Evolutionary conservation across 139 green algal genomes (phyloP).

Genomic region (Tetraselmis striata): DNA sequence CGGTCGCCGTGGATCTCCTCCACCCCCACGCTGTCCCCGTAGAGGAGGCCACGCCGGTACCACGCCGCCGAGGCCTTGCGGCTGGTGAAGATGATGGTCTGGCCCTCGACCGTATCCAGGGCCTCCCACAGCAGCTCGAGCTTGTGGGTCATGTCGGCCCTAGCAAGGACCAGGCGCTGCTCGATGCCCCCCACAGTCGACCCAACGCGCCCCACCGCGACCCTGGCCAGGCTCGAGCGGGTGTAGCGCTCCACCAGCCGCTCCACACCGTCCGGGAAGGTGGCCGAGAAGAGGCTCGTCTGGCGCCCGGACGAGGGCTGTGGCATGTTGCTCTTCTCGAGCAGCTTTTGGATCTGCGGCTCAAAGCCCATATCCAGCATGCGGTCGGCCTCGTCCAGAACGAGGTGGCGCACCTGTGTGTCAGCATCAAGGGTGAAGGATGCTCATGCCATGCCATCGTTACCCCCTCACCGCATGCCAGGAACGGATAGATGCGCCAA

Average conservation of each 20-base stretch:
- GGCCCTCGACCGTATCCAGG: not conserved
- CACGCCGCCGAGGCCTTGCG: not conserved
- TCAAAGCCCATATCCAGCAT: slow-evolving; percentile 99
- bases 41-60: not conserved
- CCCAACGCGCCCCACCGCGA: slow-evolving; percentile 20
- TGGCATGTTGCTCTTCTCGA: slow-evolving; percentile 54
- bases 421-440: not conserved
- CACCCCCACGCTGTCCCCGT: not conserved
- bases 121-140: slow-evolving; percentile 6
- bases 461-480: too few relatives aligned
- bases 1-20: slow-evolving; percentile 88
- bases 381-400: slow-evolving; percentile 91
- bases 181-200: slow-evolving; percentile 11
- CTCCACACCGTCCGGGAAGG: slow-evolving; percentile 47
- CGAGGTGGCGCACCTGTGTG: slow-evolving; percentile 55
- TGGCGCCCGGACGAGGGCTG: slow-evolving; percentile 34
- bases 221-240: slow-evolving; percentile 5
- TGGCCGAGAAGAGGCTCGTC: not conserved
- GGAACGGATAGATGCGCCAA: too few relatives aligned
- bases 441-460: too few relatives aligned
- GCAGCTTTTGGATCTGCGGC: slow-evolving; percentile 72
- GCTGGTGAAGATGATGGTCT: not conserved
- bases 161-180: slow-evolving; percentile 8
- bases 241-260: slow-evolving; percentile 85
- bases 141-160: slow-evolving; percentile 6